A percentile compares a stretch with the other conserved stretches of the same genome.
phyloP scores from a whole-genome alignment of 768 basidiomycete species.

The Xanthoconium stramineum region DNA sequence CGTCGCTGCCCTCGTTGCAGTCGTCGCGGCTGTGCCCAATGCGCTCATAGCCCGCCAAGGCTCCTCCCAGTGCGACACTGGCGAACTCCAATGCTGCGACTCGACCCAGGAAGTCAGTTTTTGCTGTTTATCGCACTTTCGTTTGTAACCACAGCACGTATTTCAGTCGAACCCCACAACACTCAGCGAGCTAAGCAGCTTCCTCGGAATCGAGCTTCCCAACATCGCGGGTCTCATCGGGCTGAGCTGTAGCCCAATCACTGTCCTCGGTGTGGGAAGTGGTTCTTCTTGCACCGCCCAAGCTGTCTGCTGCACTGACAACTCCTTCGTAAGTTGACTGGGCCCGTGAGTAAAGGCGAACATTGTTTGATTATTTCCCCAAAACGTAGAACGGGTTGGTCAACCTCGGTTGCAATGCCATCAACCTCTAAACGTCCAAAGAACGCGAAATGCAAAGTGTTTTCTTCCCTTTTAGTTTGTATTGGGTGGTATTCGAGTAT shows the following conservation, averaged over 20 bases:
- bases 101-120: not conserved
- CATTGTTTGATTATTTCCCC: not conserved
- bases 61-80: conserved; percentile 6
- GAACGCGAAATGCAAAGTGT: too few relatives aligned
- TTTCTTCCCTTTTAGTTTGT: too few relatives aligned
- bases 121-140: too few relatives aligned
- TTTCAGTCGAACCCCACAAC: not conserved
- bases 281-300: conserved; percentile 1
- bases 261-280: not conserved
- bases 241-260: not conserved
- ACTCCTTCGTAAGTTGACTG: conserved; percentile 4
- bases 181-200: not conserved
- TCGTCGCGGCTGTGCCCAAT: conserved; percentile 5
- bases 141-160: not conserved
- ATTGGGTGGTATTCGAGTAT: too few relatives aligned
- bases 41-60: too few relatives aligned
- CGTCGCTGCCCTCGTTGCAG: conserved; percentile 9
- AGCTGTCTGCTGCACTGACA: conserved; percentile 14
- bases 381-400: conserved; percentile 5
- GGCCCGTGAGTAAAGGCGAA: too few relatives aligned
- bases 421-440: not conserved
- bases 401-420: conserved; percentile 11
- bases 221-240: not conserved
- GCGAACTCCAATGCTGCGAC: conserved; percentile 5
- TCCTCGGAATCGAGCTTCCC: not conserved